Base-by-base conservation (phyloP, 768 basidiomycete genomes). In the Coprinellus micaceus region DNA sequence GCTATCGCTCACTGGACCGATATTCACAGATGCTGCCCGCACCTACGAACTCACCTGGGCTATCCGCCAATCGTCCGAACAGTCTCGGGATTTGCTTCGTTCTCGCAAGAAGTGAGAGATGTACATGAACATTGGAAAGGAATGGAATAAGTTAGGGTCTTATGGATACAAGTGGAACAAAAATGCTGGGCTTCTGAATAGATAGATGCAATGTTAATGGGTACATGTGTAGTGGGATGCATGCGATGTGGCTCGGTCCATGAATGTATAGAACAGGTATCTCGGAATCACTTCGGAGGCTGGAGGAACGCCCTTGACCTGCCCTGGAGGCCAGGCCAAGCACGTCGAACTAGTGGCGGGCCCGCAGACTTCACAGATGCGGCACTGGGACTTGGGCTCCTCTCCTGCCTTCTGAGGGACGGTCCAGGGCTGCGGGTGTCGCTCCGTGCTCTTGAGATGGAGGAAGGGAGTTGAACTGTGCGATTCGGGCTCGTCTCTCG, bases 11-110 rank as follows among this genome's bases (percentile, higher is more conserved):
- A 61, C 37, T 28, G 11, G 33, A 24, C 10, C 54, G 17, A 5
- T 10, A 24, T 5, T 33, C 33, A n/a, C 58, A 91, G 90, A 94
- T 71, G 93, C 93, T 41, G 88, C 86, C 63, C 85, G 82, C 72
- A 89, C 93, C 6, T 96, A 96, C 63, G 86, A 95, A 69, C 78
- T 96, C 58, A 95, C 93, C 22, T 96, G 94, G 94, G 91, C 93
- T 26, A 95, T 96, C 68, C 86, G 93, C 47, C 77, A 82, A 60
- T 87, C 91, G 29, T 83, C 83, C 61, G 90, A 93, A 67, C 79
- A 77, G 49, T 84, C 84, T 58, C 83, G 83, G 29, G 76, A 15
- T 69, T 6, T 7, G 19, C 13, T 21, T 21, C 40, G 13, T 9
- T 6, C 40, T 15, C 40, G 40, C 19, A 6, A 43, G 40, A 10